Percentiles rank a stretch among this genome's conserved stretches.
Evolutionary conservation across 495 filamentous ascomycete species (phyloP).

Genomic region (Evansstolkia leycettana): DNA sequence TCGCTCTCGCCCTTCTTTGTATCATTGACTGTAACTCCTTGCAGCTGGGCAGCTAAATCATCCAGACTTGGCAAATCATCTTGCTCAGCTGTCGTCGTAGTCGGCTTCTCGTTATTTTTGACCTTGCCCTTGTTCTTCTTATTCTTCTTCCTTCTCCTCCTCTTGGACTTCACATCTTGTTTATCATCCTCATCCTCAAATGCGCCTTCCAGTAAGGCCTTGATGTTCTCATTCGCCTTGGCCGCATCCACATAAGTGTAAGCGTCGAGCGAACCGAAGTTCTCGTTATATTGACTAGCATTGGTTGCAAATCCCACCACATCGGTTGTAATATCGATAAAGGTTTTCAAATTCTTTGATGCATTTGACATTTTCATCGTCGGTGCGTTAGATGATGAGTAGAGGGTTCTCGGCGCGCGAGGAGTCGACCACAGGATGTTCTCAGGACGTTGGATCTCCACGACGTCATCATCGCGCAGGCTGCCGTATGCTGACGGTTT

Average conservation of each 20-base stretch:
- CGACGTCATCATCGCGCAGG: conserved; percentile 17
- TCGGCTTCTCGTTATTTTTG: conserved; percentile 35
- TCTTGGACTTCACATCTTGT: conserved; percentile 35
- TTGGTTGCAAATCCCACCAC: conserved; percentile 15
- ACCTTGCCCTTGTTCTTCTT: conserved; percentile 28
- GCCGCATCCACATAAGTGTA: conserved; percentile 61
- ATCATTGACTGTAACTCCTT: conserved; percentile 41
- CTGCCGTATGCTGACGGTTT: conserved; percentile 29
- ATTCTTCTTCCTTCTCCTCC: conserved; percentile 34
- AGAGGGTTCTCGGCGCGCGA: conserved; percentile 26
- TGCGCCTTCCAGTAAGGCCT: conserved; percentile 74
- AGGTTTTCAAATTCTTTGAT: conserved; percentile 26
- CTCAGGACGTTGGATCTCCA: conserved; percentile 34
- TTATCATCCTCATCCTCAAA: conserved; percentile 73
- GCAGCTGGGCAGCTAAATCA: conserved; percentile 46
- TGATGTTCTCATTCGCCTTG: conserved; percentile 74
- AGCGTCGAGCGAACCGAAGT: conserved; percentile 39
- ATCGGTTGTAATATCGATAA: conserved; percentile 31
- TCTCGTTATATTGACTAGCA: conserved; percentile 12
- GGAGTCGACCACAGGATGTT: conserved; percentile 29
- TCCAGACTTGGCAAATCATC: too few species aligned
- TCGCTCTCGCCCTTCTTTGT: conserved; percentile 20
- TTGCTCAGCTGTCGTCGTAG: conserved; percentile 34
- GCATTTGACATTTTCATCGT: conserved; percentile 19
- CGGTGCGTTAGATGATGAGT: conserved; percentile 32